Evolutionary conservation across 345 rosid species (phyloP), one percentile per base, ranked within the genome.

Genomic region (Populus tremula): DNA sequence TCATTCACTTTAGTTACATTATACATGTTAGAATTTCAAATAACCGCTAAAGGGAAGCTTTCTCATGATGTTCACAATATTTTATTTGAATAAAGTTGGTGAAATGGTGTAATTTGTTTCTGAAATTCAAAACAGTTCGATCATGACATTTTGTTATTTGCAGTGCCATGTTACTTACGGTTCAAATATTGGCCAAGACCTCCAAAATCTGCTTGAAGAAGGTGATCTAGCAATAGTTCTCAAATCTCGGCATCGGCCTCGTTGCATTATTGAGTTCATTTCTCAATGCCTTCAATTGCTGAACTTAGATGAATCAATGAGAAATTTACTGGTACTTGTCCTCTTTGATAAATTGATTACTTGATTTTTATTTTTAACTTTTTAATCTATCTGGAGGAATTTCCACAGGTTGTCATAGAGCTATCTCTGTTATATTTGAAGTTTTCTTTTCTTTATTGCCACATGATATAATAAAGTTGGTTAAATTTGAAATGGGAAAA

Each of bases 101-200:
- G 76, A 63, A 77, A 67, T 72, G 50, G 18, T 47, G 16, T 47
- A 47, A 13, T 47, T 47, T 47, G 50, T 47, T 14, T 47, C 50
- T 47, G 50, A 47, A 14, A 47, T 47, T 12, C 50, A 13, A 64
- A 14, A 16, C 70, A 31, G 8, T 12, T 71, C 1, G n/a, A 20
- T 33, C n/a, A 50, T 74, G 18, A 38, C 21, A 79, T 45, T 18
- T 38, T 54, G 38, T n/a, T 53, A 25, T 77, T 62, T 85, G 91
- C 89, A 95, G 98, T 92, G 98, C 78, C 99, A 95, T 87, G 84
- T 93, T 78, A 78, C 76, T 62, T 85, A 87, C 77, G 96, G 91
- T 67, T 93, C 99, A 29, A 94, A 95, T 82, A 68, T 89, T 39
- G 85, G 84, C 63, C 77, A 36, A 78, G 99, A 95, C 83, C 94